phyloP scores from a whole-genome alignment of 2,329 filamentous ascomycete species.

The Hymenoscyphus linearis region DNA sequence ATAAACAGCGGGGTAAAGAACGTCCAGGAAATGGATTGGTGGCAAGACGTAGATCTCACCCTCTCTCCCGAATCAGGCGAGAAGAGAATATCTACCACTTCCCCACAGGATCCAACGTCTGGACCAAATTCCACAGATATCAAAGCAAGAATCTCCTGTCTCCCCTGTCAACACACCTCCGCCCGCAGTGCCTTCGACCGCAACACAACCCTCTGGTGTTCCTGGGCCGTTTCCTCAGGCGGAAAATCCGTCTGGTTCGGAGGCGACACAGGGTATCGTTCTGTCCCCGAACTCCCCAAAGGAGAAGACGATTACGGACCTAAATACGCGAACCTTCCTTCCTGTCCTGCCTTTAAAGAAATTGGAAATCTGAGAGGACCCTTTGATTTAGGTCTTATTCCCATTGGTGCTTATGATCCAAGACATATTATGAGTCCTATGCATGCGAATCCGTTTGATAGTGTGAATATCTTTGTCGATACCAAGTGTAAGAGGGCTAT shows the following conservation, averaged over 20 bases:
- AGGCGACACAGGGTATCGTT: conserved; percentile 84
- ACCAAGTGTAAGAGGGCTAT: conserved; percentile 70
- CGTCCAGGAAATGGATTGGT: conserved; percentile 90
- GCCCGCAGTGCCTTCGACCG: conserved; percentile 61
- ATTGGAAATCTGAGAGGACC: conserved; percentile 77
- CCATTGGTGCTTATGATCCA: conserved; percentile 81
- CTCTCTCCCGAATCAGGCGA: conserved; percentile 41
- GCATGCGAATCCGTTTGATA: conserved; percentile 80
- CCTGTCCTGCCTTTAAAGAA: conserved; percentile 77
- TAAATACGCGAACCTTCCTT: conserved; percentile 62
- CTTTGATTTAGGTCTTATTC: conserved; percentile 85
- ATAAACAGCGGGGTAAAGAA: conserved; percentile 60
- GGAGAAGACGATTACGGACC: conserved; percentile 64
- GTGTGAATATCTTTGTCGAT: conserved; percentile 82
- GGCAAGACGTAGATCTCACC: conserved; percentile 71
- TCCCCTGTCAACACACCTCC: conserved; percentile 79
- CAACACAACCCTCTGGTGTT: conserved; percentile 75
- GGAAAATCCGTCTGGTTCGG: conserved; percentile 79
- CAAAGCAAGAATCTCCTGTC: conserved; percentile 64
- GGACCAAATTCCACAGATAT: conserved; percentile 44
- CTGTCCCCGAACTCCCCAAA: conserved; percentile 58
- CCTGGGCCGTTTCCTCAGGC: conserved; percentile 71
- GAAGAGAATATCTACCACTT: conserved; percentile 24
- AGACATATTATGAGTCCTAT: conserved; percentile 67
- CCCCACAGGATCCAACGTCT: conserved; percentile 18